Evolutionary conservation across 495 filamentous ascomycete species (phyloP), one percentile per base, ranked within the genome.

Genomic region (Aspergillus egyptiacus): DNA sequence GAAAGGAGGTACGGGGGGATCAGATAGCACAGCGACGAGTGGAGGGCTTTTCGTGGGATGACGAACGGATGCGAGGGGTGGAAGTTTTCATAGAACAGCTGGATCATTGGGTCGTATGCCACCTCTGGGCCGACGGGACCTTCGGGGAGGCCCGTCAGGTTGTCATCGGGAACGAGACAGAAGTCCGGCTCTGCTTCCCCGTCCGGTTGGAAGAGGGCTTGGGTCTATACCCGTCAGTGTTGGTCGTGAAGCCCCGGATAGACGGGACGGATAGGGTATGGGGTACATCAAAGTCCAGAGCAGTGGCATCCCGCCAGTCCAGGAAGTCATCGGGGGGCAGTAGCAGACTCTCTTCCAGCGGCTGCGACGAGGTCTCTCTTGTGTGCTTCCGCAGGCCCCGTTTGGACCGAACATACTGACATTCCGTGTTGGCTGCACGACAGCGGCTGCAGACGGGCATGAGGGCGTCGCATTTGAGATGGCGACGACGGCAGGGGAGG

Each of bases 1-100:
- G 83, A 71, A 34, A 82, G 44, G 9, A 78, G 33, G 23, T 62
- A 65, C 13, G 45, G 30, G 2, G 70, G 69, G 11, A 66, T 43
- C 3, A 52, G 38, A 9, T 50, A 25, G 13, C 22, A 18, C 3
- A 57, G 40, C 1, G 65, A 75, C 3, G 83, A 70, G 41, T 80
- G 62, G 17, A 80, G 68, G 42, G 64, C 65, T 31, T 62, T 51
- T 22, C 67, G 65, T 3, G 80, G 80, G 1, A 81, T 56, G 4
- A 79, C 63, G 52, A 88, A 77, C 0, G 87, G 87, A 58, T 91
- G 87, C 3, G 78, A 74, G 3, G 71, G 71, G 54, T 88, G 80
- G 58, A 90, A 90, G 64, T 80, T 76, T 34, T 69, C 62, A 61
- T 79, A 84, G 56, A 78, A 84, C 8, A 78, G 61, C 41, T 75